Evolutionary conservation across 2,329 filamentous ascomycete genomes (phyloP).

Genomic region (Monilinia fructigena): DNA sequence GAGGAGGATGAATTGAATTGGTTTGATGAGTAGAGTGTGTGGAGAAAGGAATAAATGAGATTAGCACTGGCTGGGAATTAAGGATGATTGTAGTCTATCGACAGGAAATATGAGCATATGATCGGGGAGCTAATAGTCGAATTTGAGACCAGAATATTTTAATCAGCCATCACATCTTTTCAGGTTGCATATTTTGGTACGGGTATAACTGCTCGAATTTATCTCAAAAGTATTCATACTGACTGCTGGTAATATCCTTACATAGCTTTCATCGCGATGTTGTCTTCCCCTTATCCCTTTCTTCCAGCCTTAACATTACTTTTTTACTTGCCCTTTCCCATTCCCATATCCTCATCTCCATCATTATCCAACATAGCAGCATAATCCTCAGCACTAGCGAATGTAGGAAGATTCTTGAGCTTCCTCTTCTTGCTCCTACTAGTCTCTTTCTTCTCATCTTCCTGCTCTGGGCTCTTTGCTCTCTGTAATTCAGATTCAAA

Average conservation of each 20-base stretch:
- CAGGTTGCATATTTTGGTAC: not conserved
- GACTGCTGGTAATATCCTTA: not conserved
- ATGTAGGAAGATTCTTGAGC: constrained; percentile 85
- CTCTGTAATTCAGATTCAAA: constrained; percentile 41
- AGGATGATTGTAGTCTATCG: not conserved
- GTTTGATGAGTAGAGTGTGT: constrained; percentile 48
- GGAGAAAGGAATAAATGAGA: not conserved
- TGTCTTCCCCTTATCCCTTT: not conserved
- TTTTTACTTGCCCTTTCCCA: constrained; percentile 7
- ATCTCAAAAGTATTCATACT: not conserved
- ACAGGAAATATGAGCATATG: not conserved
- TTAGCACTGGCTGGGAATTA: too few relatives aligned
- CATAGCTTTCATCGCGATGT: not conserved
- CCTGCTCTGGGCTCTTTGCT: constrained; percentile 43
- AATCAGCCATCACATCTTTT: not conserved
- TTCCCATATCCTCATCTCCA: constrained; percentile 48
- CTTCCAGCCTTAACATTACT: not conserved
- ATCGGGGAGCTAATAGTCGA: not conserved
- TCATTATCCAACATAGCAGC: constrained; percentile 78
- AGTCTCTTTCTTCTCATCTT: constrained; percentile 36
- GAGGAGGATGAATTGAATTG: constrained; percentile 51
- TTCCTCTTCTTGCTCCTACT: constrained; percentile 70
- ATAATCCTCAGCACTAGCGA: constrained; percentile 93
- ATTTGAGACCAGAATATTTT: not conserved
- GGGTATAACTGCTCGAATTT: constrained; percentile 7